Evolutionary conservation across 2,329 filamentous ascomycete genomes (phyloP), one percentile per base, ranked within the genome.

Genomic region (Apiospora aurea): DNA sequence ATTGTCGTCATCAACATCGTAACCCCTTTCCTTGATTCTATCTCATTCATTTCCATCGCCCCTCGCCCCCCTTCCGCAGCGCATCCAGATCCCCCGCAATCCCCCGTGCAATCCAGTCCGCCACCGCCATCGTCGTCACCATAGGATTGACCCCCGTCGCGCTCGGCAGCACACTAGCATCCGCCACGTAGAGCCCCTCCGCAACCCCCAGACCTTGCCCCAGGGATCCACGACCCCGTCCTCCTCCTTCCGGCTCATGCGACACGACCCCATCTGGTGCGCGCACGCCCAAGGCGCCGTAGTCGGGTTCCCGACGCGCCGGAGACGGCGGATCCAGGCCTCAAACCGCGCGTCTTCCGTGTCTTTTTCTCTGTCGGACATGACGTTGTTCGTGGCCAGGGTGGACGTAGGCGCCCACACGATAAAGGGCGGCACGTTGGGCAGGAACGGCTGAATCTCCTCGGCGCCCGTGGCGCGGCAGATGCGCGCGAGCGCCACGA

Each of bases 71-170:
- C 10, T 11, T 29, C 57, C 57, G 57, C 4, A 64, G 18, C 4
- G 18, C 57, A 0, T 64, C 57, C 75, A 87, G 69, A 51, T 88
- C 87, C 78, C 80, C 81, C 24, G 80, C 83, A 68, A 92, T 80
- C 1, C 87, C 86, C 76, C 86, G 83, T 7, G 88, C 88, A 74
- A 92, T 82, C 87, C 88, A 77, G 26, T 92, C 88, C 51, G 89
- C 85, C 76, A 92, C 86, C 1, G 89, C 88, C 92, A 95, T 93
- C 72, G 86, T 87, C 16, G 92, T 94, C 44, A 94, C 84, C 93
- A 95, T 95, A 4, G 93, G 93, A 79, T 95, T 95, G 41, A 94
- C 92, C 0, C 93, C 93, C 79, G 89, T 93, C 18, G 92, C 92
- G 70, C 87, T 91, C 0, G 92, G 93, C 74, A 95, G 92, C 18